Evolutionary conservation across 805 yeast species (phyloP).

Genomic region (Candida sonorensis): DNA sequence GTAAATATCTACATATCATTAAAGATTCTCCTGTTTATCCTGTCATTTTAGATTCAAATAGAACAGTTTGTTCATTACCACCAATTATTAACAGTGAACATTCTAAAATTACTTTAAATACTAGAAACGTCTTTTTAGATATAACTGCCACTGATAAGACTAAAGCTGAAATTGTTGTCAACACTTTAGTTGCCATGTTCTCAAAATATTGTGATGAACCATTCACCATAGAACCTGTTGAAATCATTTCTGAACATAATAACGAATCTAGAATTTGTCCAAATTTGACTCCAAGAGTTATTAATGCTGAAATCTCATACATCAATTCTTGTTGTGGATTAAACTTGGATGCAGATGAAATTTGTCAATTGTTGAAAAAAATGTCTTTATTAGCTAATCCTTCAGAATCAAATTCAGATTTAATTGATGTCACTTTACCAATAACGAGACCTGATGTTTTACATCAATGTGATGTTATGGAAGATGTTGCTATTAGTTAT

Average conservation of each 20-base stretch:
- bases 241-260: slow-evolving; percentile 78
- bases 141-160: slow-evolving; percentile 94
- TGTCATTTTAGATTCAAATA: slow-evolving; percentile 71
- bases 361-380: slow-evolving; percentile 59
- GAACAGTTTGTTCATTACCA: slow-evolving; percentile 84
- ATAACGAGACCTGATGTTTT: slow-evolving; percentile 92
- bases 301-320: slow-evolving; percentile 73
- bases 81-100: slow-evolving; percentile 93
- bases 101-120: slow-evolving; percentile 79
- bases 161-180: slow-evolving; percentile 86
- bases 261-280: slow-evolving; percentile 73
- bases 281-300: slow-evolving; percentile 53
- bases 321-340: slow-evolving; percentile 94
- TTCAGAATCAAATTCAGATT: slow-evolving; percentile 37
- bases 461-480: slow-evolving; percentile 98
- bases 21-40: slow-evolving; percentile 87
- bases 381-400: slow-evolving; percentile 73
- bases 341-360: slow-evolving; percentile 58
- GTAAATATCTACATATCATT: slow-evolving; percentile 83
- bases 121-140: slow-evolving; percentile 86
- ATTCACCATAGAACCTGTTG: slow-evolving; percentile 85
- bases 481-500: slow-evolving; percentile 94
- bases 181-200: slow-evolving; percentile 93
- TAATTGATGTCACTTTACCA: slow-evolving; percentile 69
- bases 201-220: slow-evolving; percentile 76